These are phyloP conservation scores for Didymella glomerata DNA, from an alignment of 2,329 filamentous ascomycete species.

Conservation along the genomic window DNA sequence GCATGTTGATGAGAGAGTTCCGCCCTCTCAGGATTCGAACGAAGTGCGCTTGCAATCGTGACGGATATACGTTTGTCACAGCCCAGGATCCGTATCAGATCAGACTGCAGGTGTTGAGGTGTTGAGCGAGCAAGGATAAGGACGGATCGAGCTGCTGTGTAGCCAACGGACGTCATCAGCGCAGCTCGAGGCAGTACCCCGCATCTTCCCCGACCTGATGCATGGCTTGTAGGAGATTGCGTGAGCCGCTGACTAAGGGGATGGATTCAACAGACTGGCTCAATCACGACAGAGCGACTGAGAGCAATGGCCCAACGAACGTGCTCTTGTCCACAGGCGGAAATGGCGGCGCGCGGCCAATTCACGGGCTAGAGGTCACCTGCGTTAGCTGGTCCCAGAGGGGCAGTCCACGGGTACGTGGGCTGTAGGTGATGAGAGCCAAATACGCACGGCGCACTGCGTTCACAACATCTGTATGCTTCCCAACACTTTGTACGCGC, in stretches of 20 bases:
- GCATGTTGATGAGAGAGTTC: too few relatives aligned
- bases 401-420: slow-evolving; percentile 26
- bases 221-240: slow-evolving; percentile 6
- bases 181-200: slow-evolving; percentile 25
- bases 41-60: too few relatives aligned
- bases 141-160: slow-evolving; percentile 20
- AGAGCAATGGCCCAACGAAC: slow-evolving; percentile 9
- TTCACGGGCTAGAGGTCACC: slow-evolving; percentile 21
- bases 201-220: slow-evolving; percentile 10
- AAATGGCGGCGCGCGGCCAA: slow-evolving; percentile 10
- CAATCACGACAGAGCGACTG: slow-evolving; percentile 6
- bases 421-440: slow-evolving; percentile 24
- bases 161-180: slow-evolving; percentile 29
- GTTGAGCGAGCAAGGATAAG: slow-evolving; percentile 10
- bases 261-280: slow-evolving; percentile 10
- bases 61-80: slow-evolving; percentile 1
- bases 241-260: slow-evolving; percentile 2
- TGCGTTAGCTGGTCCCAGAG: slow-evolving; percentile 26
- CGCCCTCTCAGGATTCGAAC: too few relatives aligned
- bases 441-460: slow-evolving; percentile 14
- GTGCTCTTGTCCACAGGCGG: slow-evolving; percentile 8
- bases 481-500: slow-evolving; percentile 28
- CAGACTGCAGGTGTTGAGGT: slow-evolving; percentile 18
- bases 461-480: slow-evolving; percentile 21
- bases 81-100: neutral